phyloP scores from a whole-genome alignment of 116 monocot genomes.

The Zostera marina region DNA sequence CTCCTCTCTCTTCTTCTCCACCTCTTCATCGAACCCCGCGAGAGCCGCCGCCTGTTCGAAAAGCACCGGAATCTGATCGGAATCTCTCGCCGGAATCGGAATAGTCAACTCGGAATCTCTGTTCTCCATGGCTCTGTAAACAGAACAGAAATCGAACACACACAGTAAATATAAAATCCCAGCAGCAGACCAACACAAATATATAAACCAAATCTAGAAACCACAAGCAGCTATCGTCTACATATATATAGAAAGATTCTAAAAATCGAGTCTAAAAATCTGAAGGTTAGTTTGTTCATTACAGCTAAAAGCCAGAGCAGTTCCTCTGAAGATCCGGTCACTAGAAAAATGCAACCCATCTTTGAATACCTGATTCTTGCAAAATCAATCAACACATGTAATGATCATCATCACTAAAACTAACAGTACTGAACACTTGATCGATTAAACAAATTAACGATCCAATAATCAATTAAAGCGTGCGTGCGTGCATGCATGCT shows the following conservation, averaged over 20 bases:
- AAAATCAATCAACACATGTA: background rate
- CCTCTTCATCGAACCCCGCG: background rate
- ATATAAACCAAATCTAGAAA: no score
- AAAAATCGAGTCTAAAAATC: background rate
- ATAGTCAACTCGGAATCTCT: no score
- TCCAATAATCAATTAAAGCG: no score
- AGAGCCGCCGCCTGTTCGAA: background rate
- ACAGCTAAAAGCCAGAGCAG: background rate
- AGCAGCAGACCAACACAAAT: no score
- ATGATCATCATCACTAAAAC: background rate
- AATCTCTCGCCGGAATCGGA: no score
- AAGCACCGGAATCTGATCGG: background rate
- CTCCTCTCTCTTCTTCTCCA: background rate
- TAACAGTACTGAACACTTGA: no score
- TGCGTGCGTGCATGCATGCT: no score
- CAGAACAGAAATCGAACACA: no score
- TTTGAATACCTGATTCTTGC: background rate
- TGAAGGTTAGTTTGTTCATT: background rate
- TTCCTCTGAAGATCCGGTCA: background rate
- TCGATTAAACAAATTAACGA: no score
- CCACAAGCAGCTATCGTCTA: background rate
- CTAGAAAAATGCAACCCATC: constrained; percentile 1
- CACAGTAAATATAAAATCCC: no score
- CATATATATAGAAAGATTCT: background rate
- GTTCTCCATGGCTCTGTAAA: background rate